A percentile compares a stretch with the other conserved stretches of the same genome.
phyloP scores from a whole-genome alignment of 1,284 basidiomycete species.

The Puccinia triticina region DNA sequence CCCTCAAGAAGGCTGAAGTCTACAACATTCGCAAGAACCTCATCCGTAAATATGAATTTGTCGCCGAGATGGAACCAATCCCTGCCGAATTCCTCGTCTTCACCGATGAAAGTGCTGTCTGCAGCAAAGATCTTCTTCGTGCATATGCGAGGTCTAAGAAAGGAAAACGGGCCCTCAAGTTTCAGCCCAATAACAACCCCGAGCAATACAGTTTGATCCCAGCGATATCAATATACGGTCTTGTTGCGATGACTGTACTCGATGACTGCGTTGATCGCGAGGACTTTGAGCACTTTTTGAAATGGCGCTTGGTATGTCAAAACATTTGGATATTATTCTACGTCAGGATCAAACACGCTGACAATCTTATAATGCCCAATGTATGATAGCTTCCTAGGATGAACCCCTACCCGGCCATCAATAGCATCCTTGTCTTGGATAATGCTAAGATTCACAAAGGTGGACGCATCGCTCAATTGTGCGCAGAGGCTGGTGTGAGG shows the following conservation, averaged over 20 bases:
- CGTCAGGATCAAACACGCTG: neutral
- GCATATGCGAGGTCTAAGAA: neutral
- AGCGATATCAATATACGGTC: neutral
- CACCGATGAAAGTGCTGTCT: neutral
- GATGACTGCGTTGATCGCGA: neutral
- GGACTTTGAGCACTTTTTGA: conserved; percentile 22
- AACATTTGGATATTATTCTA: neutral
- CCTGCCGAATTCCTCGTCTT: conserved; percentile 5
- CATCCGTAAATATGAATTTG: neutral
- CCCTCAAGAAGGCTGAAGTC: conserved; percentile 2
- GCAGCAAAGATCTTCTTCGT: neutral
- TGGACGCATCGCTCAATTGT: too few relatives aligned
- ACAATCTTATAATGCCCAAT: neutral
- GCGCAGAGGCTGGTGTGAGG: too few relatives aligned
- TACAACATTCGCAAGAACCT: neutral
- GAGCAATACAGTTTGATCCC: neutral
- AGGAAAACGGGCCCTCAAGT: neutral
- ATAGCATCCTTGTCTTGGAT: neutral
- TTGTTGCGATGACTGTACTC: neutral
- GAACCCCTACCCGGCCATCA: neutral
- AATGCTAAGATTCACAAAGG: neutral
- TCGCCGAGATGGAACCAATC: neutral
- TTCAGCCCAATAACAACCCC: neutral
- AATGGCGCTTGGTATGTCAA: conserved; percentile 1
- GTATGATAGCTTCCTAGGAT: neutral